Evolutionary conservation across 2,329 filamentous ascomycete genomes (phyloP).

Genomic region (Penicillium sp.): DNA sequence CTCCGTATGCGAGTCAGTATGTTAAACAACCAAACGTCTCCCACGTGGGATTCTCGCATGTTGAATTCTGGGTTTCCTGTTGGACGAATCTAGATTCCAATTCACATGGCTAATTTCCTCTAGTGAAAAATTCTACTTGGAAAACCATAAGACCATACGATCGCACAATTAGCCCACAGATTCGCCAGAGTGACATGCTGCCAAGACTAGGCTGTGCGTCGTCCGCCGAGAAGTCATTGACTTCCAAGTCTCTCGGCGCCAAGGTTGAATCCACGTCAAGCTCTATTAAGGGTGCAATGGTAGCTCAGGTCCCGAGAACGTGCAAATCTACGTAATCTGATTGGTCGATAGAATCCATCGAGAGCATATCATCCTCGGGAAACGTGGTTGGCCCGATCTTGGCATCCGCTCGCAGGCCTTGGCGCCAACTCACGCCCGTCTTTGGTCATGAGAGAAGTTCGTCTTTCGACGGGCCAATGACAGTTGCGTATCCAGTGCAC

Average conservation of each 20-base stretch:
- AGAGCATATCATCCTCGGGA: background rate
- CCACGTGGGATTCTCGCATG: background rate
- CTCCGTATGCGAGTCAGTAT: background rate
- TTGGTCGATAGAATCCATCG: background rate
- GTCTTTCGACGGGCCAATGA: background rate
- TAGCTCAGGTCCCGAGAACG: background rate
- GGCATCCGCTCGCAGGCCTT: slow-evolving; percentile 9
- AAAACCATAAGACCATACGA: background rate
- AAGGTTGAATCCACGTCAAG: background rate
- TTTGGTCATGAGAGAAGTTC: background rate
- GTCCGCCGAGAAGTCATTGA: slow-evolving; percentile 4
- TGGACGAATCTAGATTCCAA: slow-evolving; percentile 20
- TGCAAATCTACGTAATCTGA: background rate
- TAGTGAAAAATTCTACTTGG: background rate
- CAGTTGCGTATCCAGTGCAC: background rate
- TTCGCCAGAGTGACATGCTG: background rate
- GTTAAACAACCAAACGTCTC: background rate
- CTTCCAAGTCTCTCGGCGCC: slow-evolving; percentile 7
- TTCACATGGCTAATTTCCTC: background rate
- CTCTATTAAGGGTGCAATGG: slow-evolving; percentile 7
- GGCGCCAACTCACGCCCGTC: background rate
- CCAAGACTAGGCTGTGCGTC: slow-evolving; percentile 7
- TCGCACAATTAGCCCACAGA: background rate
- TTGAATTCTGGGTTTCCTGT: slow-evolving; percentile 3
- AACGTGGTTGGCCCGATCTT: slow-evolving; percentile 8